These are phyloP conservation scores for Populus trichocarpa DNA, from an alignment of 441 rosid genomes.

Conservation along the genomic window DNA sequence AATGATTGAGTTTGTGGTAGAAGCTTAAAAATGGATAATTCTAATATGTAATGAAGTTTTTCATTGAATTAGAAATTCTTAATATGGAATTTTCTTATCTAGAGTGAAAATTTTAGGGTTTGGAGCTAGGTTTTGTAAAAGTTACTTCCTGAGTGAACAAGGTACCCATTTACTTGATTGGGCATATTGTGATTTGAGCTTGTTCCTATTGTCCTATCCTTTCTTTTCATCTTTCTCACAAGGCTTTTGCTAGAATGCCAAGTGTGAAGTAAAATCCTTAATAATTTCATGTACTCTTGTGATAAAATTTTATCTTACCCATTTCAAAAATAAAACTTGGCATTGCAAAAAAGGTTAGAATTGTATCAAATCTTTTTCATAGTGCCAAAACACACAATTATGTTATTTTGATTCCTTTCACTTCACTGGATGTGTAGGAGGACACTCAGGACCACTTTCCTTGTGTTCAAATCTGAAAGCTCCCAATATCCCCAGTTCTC, in stretches of 20 bases:
- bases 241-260: neutral
- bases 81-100: neutral
- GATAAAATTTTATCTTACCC: neutral
- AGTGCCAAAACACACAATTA: neutral
- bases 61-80: neutral
- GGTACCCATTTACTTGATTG: neutral
- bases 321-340: neutral
- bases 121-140: neutral
- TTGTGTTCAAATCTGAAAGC: neutral
- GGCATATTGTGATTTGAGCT: neutral
- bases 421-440: neutral
- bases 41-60: neutral
- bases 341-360: neutral
- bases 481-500: neutral
- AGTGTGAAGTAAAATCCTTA: neutral
- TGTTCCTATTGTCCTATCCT: neutral
- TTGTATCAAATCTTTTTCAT: neutral
- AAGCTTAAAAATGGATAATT: neutral
- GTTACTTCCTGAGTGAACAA: neutral
- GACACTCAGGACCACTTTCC: neutral
- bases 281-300: neutral
- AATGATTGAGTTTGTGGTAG: neutral
- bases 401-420: neutral
- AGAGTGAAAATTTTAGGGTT: neutral
- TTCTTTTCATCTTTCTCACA: neutral